Conservation (phyloP, 306 rosid genomes). For the Quercus wislizeni region DNA sequence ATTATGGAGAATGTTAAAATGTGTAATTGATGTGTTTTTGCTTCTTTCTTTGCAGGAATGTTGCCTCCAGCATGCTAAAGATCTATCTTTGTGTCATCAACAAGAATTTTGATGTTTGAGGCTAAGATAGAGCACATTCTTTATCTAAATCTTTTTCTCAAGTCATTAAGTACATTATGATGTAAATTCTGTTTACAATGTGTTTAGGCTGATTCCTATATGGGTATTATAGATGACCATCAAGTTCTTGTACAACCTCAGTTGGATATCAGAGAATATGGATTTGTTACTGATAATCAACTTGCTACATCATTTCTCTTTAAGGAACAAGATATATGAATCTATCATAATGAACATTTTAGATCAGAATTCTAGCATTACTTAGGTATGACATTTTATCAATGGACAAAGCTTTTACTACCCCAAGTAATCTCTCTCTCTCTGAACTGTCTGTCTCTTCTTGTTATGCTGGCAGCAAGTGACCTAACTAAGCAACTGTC, state of each 20-base stretch:
- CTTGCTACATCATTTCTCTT: conserved; percentile 51
- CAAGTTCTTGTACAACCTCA: conserved; percentile 65
- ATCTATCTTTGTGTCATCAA: conserved; percentile 66
- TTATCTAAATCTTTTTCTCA: conserved; percentile 57
- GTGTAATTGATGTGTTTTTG: conserved; percentile 3
- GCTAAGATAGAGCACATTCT: conserved; percentile 73
- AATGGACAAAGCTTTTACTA: neutral
- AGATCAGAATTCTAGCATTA: conserved; percentile 48
- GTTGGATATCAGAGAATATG: conserved; percentile 55
- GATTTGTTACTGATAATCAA: conserved; percentile 62
- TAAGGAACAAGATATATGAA: conserved; percentile 55
- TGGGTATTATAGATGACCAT: conserved; percentile 69
- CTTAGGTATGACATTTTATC: conserved; percentile 49
- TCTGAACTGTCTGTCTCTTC: conserved; percentile 30
- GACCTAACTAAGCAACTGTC: conserved; percentile 55
- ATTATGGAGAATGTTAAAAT: no score
- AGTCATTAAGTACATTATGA: conserved; percentile 51
- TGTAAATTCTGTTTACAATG: conserved; percentile 44
- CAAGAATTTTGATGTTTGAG: conserved; percentile 72
- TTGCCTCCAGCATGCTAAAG: conserved; percentile 66
- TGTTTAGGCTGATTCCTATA: conserved; percentile 77
- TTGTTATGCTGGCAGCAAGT: conserved; percentile 59
- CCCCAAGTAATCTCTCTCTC: neutral
- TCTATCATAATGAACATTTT: conserved; percentile 50
- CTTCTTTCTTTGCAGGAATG: conserved; percentile 44